phyloP scores from a whole-genome alignment of 2,329 filamentous ascomycete genomes.

The Talaromyces atroroseus region DNA sequence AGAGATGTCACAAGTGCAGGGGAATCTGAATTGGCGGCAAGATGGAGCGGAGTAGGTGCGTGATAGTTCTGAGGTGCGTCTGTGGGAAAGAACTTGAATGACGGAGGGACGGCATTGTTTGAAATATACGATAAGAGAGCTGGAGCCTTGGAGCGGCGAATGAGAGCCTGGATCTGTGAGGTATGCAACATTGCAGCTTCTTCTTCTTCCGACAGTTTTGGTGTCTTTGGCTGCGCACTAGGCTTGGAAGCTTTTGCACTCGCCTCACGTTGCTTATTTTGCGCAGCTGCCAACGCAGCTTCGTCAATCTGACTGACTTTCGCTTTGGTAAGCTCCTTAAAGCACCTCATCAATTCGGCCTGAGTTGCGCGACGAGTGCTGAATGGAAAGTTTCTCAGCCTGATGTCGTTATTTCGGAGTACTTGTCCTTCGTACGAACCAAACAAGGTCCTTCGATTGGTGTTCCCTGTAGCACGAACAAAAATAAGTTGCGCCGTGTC shows the following conservation, averaged over 20 bases:
- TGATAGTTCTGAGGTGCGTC: conserved; percentile 67
- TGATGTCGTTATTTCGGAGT: conserved; percentile 68
- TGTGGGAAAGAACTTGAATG: conserved; percentile 69
- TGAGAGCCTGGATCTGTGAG: conserved; percentile 78
- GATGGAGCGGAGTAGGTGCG: conserved; percentile 75
- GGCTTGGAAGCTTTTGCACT: conserved; percentile 27
- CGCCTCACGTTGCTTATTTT: conserved; percentile 41
- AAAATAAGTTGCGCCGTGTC: conserved; percentile 82
- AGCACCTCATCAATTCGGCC: conserved; percentile 87
- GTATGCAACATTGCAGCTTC: conserved; percentile 79
- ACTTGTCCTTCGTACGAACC: conserved; percentile 88
- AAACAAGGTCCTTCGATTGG: conserved; percentile 81
- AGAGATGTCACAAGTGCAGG: conserved; percentile 72
- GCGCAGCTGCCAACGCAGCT: conserved; percentile 50
- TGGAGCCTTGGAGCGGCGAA: conserved; percentile 84
- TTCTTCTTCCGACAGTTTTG: conserved; percentile 73
- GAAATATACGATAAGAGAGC: conserved; percentile 78
- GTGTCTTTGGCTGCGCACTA: conserved; percentile 35
- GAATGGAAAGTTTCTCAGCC: conserved; percentile 86
- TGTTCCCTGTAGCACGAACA: conserved; percentile 78
- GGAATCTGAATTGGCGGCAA: conserved; percentile 76
- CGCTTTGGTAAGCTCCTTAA: conserved; percentile 85
- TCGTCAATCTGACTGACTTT: conserved; percentile 78
- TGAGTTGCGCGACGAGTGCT: conserved; percentile 88
- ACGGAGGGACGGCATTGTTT: conserved; percentile 63